Evolutionary conservation across 352 stramenopile species (phyloP), one percentile per base, ranked within the genome.

Genomic region (Pythium angustatum): DNA sequence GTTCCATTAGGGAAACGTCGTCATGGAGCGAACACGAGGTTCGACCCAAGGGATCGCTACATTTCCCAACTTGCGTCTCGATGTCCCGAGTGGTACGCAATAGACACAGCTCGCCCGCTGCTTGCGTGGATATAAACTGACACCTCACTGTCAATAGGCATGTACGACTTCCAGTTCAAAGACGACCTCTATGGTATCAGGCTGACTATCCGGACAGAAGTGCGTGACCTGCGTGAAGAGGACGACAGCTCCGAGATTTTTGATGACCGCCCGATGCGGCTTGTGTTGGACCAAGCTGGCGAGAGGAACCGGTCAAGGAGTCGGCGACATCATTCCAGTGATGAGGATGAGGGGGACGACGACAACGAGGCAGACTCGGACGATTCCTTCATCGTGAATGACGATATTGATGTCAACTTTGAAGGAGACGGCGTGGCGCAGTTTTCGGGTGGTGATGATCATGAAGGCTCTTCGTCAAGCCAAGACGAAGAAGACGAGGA

Each of bases 91-190:
- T 58, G 82, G 83, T 93, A 71, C 21, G 70, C 14, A 28, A 47
- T 27, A 36, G 9, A 26, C 31, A 48, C 40, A n/a, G 44, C n/a
- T 47, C 3, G n/a, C 9, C 26, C 15, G 19, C 2, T 43, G 8
- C 66, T 9, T 2, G 17, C 12, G 41, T 24, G 41, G 41, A 19
- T 8, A 53, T 58, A 28, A n/a, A 50, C 49, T 67, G 31, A 31
- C 19, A 41, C 45, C 3, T 15, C 36, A 28, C 22, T 48, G 14
- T n/a, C n/a, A n/a, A 6, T 14, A 93, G 83, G 84, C n/a, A 38
- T 71, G 44, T 93, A 93, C 49, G 84, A 74, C 11, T 93, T 93
- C 51, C 69, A 72, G 19, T 90, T 93, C 59, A 71, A 64, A 3
- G 82, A 91, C 50, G 66, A 89, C 53, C 53, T 86, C 4, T 90